Evolutionary conservation across 2,329 filamentous ascomycete species (phyloP), one percentile per base, ranked within the genome.

Genomic region (Talaromyces sp.): DNA sequence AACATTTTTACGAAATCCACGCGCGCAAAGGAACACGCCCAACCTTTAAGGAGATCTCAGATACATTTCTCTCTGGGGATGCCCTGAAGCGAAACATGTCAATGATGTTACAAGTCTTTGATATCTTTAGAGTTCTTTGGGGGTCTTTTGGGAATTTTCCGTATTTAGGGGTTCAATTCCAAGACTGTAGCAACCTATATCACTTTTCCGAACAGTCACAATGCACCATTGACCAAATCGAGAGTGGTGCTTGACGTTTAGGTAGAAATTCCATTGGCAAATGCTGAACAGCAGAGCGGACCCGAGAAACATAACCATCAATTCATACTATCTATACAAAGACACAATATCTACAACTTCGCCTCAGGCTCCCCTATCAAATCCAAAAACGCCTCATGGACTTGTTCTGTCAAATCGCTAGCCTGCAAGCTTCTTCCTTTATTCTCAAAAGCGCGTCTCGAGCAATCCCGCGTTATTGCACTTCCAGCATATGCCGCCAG

Each of bases 381-480:
- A 64, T 87, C 86, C 70, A 90, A 75, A 75, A 97, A 98, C 0
- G 92, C 90, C 37, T 81, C 81, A 70, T 96, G 89, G 9, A 99
- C 90, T 77, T 96, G 89, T 18, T 95, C 92, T 0, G 93, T 97
- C 73, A 99, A 78, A 76, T 98, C 95, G 68, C 90, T 92, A 0
- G 95, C 95, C 79, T 98, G 95, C 73, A 99, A 79, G 72, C 90
- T 92, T 67, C 95, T 85, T 0, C 95, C 93, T 71, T 88, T 91
- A 75, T 93, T 90, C 69, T 85, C 82, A 77, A 96, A 99, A 0
- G 95, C 95, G 64, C 93, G 80, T 57, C 91, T 85, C 21, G 93
- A 97, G 73, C 90, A 96, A 74, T 96, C 92, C 75, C 93, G 87
- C 63, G 95, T 98, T 62, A 99, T 86, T 21, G 88, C 86, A 69